Evolutionary conservation across 2,329 filamentous ascomycete species (phyloP), one percentile per base, ranked within the genome.

Genomic region (Fusarium burgessii): DNA sequence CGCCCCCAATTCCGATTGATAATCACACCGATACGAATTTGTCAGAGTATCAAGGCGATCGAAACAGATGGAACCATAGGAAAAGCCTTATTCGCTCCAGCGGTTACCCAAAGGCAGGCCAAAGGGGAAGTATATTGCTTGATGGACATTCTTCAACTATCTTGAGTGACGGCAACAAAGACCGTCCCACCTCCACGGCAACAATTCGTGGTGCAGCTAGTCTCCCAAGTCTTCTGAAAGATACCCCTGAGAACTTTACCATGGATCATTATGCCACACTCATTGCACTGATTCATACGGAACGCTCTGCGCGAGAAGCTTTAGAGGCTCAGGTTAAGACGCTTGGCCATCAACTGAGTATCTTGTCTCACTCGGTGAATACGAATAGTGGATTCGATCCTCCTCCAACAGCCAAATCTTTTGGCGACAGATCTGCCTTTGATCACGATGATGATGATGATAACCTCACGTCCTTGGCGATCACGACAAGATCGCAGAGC

Each of bases 311-410:
- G 8, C 84, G 89, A 8, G 82, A 85, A 60, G 81, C 84, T 7
- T 83, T 91, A 7, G 89, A 91, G 76, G 79, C 81, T 3, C 84
- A 90, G 62, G 87, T 91, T 35, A 85, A 82, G 60, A 84, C 82
- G 43, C 80, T 91, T 9, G 83, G 82, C 25, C 84, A 85, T 36
- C 84, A 84, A 45, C 70, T 90, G 49, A 84, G 85, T 69, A 77
- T 84, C 13, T 72, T 88, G 49, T 84, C 83, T 56, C 83, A 83
- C 76, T 80, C 72, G 65, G 59, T 71, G 20, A 51, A 55, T 29
- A 70, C 60, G 57, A 54, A 73, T 13, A 59, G 73, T 11, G 69
- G 71, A 18, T 73, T 73, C 42, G 77, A 80, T 23, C 74, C 77
- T n/a, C 77, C 80, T 8, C 80, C 76, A 18, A 77, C 80, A 18